A percentile compares a stretch with the other conserved stretches of the same genome.
Conservation (phyloP, 2,329 filamentous ascomycete species). For the Aspergillus sp. region DNA sequence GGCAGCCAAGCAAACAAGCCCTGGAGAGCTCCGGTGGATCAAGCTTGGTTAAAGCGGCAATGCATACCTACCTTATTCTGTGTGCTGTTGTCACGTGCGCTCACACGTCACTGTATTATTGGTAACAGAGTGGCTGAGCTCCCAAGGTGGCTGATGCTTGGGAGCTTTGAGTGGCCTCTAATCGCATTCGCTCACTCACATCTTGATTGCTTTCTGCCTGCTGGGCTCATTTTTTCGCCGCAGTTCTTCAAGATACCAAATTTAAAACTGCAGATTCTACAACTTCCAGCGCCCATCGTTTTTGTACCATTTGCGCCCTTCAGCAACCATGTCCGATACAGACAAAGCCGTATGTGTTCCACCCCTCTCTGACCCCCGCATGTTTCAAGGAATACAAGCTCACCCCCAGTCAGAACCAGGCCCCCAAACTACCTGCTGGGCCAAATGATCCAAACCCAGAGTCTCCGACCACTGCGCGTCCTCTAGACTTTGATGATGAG, state of each 20-base stretch:
- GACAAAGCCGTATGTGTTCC: slow-evolving; percentile 33
- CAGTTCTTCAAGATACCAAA: slow-evolving; percentile 10
- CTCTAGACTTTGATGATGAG: slow-evolving; percentile 60
- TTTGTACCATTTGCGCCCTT: background rate
- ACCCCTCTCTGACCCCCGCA: slow-evolving; percentile 3
- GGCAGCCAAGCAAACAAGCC: background rate
- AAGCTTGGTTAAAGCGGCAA: background rate
- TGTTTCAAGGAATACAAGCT: slow-evolving; percentile 15
- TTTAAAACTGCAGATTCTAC: background rate
- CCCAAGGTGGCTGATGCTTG: slow-evolving; percentile 16
- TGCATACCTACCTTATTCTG: background rate
- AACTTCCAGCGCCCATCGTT: slow-evolving; percentile 9
- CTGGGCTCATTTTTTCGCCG: slow-evolving; percentile 19
- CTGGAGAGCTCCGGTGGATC: background rate
- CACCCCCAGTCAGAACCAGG: slow-evolving; percentile 29
- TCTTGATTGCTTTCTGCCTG: slow-evolving; percentile 25
- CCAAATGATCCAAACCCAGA: slow-evolving; percentile 44
- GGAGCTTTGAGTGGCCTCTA: slow-evolving; percentile 11
- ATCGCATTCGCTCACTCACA: slow-evolving; percentile 10
- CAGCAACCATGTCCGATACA: slow-evolving; percentile 35
- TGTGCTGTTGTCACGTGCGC: slow-evolving; percentile 14
- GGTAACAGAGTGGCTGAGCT: background rate
- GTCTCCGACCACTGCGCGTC: slow-evolving; percentile 57
- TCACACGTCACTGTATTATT: slow-evolving; percentile 19
- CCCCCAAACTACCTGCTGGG: slow-evolving; percentile 33